phyloP scores from a whole-genome alignment of 2,329 filamentous ascomycete species.

The Microascus cirrosus region DNA sequence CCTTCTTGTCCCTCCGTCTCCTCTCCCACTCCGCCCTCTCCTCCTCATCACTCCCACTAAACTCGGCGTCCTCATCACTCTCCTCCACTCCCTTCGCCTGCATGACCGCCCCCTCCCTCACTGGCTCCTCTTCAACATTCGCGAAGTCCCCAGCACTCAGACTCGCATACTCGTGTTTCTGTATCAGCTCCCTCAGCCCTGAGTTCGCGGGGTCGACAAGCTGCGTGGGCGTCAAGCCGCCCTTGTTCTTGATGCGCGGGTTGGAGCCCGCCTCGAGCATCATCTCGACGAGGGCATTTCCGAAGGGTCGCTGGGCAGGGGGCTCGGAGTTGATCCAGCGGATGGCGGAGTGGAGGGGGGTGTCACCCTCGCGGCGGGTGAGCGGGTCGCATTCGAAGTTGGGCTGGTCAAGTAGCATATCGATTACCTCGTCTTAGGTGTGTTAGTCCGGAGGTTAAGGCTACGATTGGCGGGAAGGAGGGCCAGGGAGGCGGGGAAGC shows the following conservation, averaged over 20 bases:
- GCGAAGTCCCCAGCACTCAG: slow-evolving; percentile 50
- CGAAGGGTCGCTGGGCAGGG: slow-evolving; percentile 51
- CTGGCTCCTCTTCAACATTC: slow-evolving; percentile 16
- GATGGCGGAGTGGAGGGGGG: slow-evolving; percentile 68
- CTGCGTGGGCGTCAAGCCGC: slow-evolving; percentile 58
- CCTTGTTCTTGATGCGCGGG: slow-evolving; percentile 54
- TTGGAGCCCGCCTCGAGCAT: slow-evolving; percentile 67
- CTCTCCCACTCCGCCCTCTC: slow-evolving; percentile 52
- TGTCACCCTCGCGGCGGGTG: slow-evolving; percentile 62
- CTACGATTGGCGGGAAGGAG: neutral
- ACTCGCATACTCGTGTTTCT: slow-evolving; percentile 57
- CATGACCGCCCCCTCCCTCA: neutral
- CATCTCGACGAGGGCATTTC: slow-evolving; percentile 60
- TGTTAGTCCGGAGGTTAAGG: neutral
- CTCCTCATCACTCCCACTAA: slow-evolving; percentile 53
- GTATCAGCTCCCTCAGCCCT: slow-evolving; percentile 49
- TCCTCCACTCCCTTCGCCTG: slow-evolving; percentile 13
- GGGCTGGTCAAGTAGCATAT: slow-evolving; percentile 71
- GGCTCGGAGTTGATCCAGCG: slow-evolving; percentile 63
- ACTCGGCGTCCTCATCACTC: slow-evolving; percentile 44
- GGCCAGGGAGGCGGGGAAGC: slow-evolving; percentile 21
- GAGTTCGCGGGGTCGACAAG: slow-evolving; percentile 62
- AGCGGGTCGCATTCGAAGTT: slow-evolving; percentile 76
- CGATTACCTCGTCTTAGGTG: slow-evolving; percentile 61
- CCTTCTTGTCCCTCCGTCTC: slow-evolving; percentile 27